Percentiles rank a stretch among this genome's conserved stretches.
Conservation (phyloP, 1,284 basidiomycete genomes). For the Rhodotorula glutinis region DNA sequence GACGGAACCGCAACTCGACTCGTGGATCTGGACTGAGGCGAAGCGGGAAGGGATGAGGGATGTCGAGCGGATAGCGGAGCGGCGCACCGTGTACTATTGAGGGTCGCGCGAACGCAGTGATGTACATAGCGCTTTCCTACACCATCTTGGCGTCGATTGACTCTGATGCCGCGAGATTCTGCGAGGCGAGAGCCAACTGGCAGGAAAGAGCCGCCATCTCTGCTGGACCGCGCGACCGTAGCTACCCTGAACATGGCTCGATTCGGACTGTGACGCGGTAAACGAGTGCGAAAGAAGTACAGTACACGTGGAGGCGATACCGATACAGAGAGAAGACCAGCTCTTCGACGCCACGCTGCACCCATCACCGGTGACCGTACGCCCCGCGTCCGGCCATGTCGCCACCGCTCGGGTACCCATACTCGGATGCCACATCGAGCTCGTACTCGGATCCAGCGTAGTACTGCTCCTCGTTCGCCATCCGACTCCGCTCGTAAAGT, state of each 20-base stretch:
- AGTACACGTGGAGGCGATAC: too few relatives aligned
- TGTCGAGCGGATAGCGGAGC: conserved; percentile 1
- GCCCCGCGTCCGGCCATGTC: neutral
- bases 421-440: neutral
- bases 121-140: too few relatives aligned
- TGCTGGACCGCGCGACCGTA: too few relatives aligned
- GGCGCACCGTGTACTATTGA: conserved; percentile 25
- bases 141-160: too few relatives aligned
- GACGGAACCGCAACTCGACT: conserved; percentile 21
- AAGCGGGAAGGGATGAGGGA: conserved; percentile 12
- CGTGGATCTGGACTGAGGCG: conserved; percentile 13
- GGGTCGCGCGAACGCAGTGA: neutral
- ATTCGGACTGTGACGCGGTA: too few relatives aligned
- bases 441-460: neutral
- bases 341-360: too few relatives aligned
- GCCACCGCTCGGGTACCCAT: neutral
- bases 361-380: neutral
- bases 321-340: too few relatives aligned
- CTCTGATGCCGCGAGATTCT: too few relatives aligned
- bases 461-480: neutral
- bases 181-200: too few relatives aligned
- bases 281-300: too few relatives aligned
- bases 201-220: too few relatives aligned
- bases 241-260: too few relatives aligned
- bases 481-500: neutral